A percentile compares a stretch with the other conserved stretches of the same genome.
phyloP scores from a whole-genome alignment of 1,284 basidiomycete genomes.

The Cutaneotrichosporon mucoides region DNA sequence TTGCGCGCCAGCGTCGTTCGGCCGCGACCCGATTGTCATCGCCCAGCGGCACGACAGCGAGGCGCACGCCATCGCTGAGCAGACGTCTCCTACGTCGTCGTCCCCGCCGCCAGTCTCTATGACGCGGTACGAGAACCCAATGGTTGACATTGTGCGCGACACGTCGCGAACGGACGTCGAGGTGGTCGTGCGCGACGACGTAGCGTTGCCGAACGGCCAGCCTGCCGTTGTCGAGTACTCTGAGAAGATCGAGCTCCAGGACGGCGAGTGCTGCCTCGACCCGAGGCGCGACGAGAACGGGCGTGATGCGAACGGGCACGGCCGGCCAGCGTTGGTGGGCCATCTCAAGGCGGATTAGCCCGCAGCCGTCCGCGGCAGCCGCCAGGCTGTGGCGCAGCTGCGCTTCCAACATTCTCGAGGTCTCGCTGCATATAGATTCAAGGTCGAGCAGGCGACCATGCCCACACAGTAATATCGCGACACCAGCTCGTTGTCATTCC shows the following conservation, averaged over 20 bases:
- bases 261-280: not conserved
- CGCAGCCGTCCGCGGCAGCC: not conserved
- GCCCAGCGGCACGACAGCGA: not conserved
- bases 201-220: not conserved
- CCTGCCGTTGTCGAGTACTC: not conserved
- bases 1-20: not conserved
- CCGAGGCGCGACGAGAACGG: not conserved
- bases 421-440: too few species aligned
- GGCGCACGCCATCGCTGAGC: not conserved
- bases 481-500: constrained; percentile 1
- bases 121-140: not conserved
- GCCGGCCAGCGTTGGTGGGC: constrained; percentile 17
- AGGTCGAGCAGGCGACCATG: too few species aligned
- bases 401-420: too few species aligned
- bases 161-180: not conserved
- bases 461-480: not conserved
- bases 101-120: not conserved
- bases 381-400: too few species aligned
- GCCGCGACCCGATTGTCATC: constrained; percentile 2
- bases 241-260: not conserved
- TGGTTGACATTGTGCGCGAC: not conserved
- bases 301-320: not conserved
- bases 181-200: not conserved
- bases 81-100: not conserved
- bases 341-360: constrained; percentile 26